Percentiles rank a stretch among this genome's conserved stretches.
Conservation (phyloP, 139 green algal species). For the Coccomyxa sp. region DNA sequence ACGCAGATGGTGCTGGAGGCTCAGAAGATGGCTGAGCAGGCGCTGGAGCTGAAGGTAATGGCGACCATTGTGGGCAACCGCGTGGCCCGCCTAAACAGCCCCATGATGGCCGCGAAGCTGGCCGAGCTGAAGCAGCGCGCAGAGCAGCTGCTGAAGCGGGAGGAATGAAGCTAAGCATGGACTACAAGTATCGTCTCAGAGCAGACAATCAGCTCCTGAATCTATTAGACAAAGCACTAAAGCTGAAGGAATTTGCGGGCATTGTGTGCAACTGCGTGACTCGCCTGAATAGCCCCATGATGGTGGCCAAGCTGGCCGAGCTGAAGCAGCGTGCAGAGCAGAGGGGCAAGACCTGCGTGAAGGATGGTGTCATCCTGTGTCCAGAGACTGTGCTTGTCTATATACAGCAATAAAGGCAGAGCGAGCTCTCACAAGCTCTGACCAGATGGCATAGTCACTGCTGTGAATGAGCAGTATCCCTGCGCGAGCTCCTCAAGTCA, state of each 20-base stretch:
- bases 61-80: slow-evolving; percentile 31
- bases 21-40: slow-evolving; percentile 22
- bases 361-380: too few relatives aligned
- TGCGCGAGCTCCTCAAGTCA: too few relatives aligned
- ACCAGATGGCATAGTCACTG: too few relatives aligned
- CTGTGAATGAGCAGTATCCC: too few relatives aligned
- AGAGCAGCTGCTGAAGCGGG: neutral
- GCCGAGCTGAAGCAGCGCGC: slow-evolving; percentile 10
- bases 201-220: too few relatives aligned
- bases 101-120: slow-evolving; percentile 30
- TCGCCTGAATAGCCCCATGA: slow-evolving; percentile 34
- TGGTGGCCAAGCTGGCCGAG: slow-evolving; percentile 21
- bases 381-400: too few relatives aligned
- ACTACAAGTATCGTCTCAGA: too few relatives aligned
- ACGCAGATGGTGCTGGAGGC: slow-evolving; percentile 36
- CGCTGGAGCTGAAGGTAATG: slow-evolving; percentile 28
- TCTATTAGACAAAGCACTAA: slow-evolving; percentile 24
- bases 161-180: too few relatives aligned
- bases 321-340: slow-evolving; percentile 16
- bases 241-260: slow-evolving; percentile 23
- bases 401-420: too few relatives aligned
- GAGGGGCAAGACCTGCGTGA: too few relatives aligned
- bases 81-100: slow-evolving; percentile 35
- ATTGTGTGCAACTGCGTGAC: slow-evolving; percentile 33
- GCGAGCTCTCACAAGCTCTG: too few relatives aligned